Conservation (phyloP, 202 grass and related monocot species). For the Thinopyrum obtusiflorum region DNA sequence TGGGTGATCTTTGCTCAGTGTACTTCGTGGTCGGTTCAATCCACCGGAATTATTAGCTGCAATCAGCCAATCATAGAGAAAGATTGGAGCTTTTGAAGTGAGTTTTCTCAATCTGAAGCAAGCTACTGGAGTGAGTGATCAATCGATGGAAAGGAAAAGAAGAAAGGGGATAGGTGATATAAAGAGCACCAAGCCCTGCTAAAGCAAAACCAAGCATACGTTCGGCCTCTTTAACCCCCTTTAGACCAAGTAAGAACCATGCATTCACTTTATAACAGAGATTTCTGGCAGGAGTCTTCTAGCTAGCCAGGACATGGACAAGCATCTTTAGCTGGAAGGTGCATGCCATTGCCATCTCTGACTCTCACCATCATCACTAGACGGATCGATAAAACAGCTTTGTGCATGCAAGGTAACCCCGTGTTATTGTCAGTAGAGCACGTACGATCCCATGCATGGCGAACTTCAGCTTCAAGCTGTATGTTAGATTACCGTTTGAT, state of each 20-base stretch:
- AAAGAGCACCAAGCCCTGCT: constrained; percentile 22
- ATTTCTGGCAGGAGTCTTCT: constrained; percentile 32
- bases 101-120: not conserved
- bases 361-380: not conserved
- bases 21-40: constrained; percentile 34
- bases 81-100: constrained; percentile 6
- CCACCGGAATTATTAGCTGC: constrained; percentile 30
- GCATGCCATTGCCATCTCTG: not conserved
- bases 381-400: constrained; percentile 13
- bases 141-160: constrained; percentile 31
- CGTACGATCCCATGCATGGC: not conserved
- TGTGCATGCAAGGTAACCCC: not conserved
- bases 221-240: constrained; percentile 32
- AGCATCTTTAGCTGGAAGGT: constrained; percentile 29
- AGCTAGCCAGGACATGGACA: not conserved
- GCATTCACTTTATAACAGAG: constrained; percentile 28
- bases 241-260: constrained; percentile 34
- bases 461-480: not conserved
- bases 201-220: constrained; percentile 32
- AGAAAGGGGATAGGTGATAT: constrained; percentile 9
- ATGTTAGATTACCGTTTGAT: not conserved
- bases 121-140: not conserved
- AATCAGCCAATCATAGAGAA: constrained; percentile 1
- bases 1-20: constrained; percentile 4
- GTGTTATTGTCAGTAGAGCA: constrained; percentile 9